Conservation (phyloP, 768 basidiomycete species). For the Phanerodontia chrysosporium region DNA sequence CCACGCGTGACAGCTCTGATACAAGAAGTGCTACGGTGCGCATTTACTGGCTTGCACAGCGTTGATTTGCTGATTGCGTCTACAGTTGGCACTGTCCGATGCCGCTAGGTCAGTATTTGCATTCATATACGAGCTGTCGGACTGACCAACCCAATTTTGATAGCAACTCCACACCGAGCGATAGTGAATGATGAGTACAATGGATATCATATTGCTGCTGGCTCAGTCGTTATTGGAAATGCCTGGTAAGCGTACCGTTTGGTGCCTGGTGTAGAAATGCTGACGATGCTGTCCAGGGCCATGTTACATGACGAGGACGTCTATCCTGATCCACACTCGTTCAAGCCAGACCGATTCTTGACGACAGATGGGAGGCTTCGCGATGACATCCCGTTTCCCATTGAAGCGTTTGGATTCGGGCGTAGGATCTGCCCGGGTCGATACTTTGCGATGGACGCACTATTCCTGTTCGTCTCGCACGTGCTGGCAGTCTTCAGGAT, state of each 20-base stretch:
- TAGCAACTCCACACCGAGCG: neutral
- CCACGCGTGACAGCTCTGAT: neutral
- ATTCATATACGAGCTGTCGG: neutral
- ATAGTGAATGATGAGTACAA: constrained; percentile 25
- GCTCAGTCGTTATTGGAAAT: constrained; percentile 14
- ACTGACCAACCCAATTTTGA: neutral
- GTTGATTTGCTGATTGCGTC: neutral
- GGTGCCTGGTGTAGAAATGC: no score
- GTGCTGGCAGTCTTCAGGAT: constrained; percentile 18
- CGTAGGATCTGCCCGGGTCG: constrained; percentile 20
- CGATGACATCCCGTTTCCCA: constrained; percentile 20
- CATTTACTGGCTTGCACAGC: neutral
- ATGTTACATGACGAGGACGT: constrained; percentile 12
- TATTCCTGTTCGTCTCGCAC: constrained; percentile 15
- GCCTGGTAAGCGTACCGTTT: constrained; percentile 1
- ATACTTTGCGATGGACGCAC: constrained; percentile 12
- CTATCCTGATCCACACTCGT: constrained; percentile 30
- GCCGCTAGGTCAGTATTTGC: neutral
- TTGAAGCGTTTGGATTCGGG: constrained; percentile 31
- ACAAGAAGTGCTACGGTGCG: neutral
- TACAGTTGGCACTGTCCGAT: neutral
- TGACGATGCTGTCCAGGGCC: no score
- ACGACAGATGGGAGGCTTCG: constrained; percentile 18
- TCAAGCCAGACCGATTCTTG: constrained; percentile 37
- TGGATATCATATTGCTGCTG: constrained; percentile 25